A percentile compares a stretch with the other conserved stretches of the same genome.
Conservation (phyloP, 2,329 filamentous ascomycete species). For the Calycina herbarum region DNA sequence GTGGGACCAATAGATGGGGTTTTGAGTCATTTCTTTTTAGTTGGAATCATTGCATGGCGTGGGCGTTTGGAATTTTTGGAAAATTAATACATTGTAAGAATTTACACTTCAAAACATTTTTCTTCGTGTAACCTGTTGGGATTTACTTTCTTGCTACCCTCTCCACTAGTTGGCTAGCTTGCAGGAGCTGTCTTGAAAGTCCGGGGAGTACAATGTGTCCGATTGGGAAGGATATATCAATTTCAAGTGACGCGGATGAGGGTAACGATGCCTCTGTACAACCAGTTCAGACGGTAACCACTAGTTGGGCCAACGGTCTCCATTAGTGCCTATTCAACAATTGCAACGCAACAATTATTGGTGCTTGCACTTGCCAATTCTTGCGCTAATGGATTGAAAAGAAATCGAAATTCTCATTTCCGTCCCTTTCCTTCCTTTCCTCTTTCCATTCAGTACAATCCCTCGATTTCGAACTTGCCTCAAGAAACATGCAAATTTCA, state of each 20-base stretch:
- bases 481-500: background rate
- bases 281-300: background rate
- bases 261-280: background rate
- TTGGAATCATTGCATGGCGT: conserved; percentile 7
- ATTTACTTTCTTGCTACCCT: background rate
- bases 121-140: background rate
- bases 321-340: background rate
- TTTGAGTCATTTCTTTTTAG: background rate
- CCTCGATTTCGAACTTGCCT: background rate
- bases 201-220: background rate
- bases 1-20: background rate
- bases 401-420: background rate
- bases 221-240: background rate
- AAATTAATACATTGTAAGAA: background rate
- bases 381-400: background rate
- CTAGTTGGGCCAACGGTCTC: background rate
- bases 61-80: background rate
- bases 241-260: background rate
- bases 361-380: background rate
- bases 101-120: background rate
- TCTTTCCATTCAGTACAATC: background rate
- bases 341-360: background rate
- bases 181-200: background rate
- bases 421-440: background rate
- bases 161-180: background rate